Percentiles rank a stretch among this genome's conserved stretches.
Evolutionary conservation across 2,329 filamentous ascomycete genomes (phyloP).

Genomic region (Colletotrichum sp.): DNA sequence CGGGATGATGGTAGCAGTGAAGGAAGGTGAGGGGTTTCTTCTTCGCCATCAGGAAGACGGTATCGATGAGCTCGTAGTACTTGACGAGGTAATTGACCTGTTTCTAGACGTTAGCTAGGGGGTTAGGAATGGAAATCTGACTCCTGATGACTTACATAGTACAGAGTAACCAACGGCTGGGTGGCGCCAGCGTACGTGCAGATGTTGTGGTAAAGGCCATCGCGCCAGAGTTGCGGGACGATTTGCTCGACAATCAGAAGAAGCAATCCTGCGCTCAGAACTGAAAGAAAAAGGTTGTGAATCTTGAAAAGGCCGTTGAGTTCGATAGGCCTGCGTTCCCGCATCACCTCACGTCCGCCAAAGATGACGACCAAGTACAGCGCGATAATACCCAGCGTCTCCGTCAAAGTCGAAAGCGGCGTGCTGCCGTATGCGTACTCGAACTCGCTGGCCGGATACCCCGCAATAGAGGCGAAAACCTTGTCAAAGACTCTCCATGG

Average conservation of each 20-base stretch:
- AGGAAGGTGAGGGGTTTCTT: constrained; percentile 95
- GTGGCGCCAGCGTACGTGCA: constrained; percentile 81
- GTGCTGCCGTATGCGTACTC: constrained; percentile 74
- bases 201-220: constrained; percentile 81
- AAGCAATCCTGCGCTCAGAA: constrained; percentile 75
- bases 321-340: constrained; percentile 75
- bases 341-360: constrained; percentile 84
- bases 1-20: constrained; percentile 91
- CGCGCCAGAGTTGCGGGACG: constrained; percentile 72
- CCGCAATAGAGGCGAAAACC: constrained; percentile 70
- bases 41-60: constrained; percentile 89
- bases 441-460: constrained; percentile 82
- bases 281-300: constrained; percentile 86
- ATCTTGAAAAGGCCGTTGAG: constrained; percentile 82
- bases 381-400: constrained; percentile 72
- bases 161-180: constrained; percentile 79
- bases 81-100: constrained; percentile 92
- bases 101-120: constrained; percentile 35
- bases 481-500: constrained; percentile 74
- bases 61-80: constrained; percentile 87
- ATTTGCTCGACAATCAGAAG: constrained; percentile 82
- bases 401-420: constrained; percentile 80
- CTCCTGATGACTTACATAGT: constrained; percentile 71
- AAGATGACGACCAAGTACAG: constrained; percentile 87
- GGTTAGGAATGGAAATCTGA: accelerated